Base-by-base conservation (phyloP, 345 rosid species). In the Leavenworthia alabamica region DNA sequence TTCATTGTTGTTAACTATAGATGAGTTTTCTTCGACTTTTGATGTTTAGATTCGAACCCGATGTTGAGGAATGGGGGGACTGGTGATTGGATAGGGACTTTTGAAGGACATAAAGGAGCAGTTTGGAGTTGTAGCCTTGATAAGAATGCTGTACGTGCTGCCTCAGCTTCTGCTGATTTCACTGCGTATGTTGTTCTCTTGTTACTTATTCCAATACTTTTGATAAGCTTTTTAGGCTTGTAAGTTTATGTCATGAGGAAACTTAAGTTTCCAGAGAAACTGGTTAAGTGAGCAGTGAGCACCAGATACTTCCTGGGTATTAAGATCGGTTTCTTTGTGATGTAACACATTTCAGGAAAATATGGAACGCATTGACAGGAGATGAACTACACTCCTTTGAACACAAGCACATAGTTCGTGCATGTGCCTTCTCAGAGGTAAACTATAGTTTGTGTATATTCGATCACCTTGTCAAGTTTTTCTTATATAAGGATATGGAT, bases 41-140 rank as follows among this genome's bases (percentile, higher is more conserved):
- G 64, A 27, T 60, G 11, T 65, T 52, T 71, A 94, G 99, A 94
- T 81, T 86, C 96, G 47, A 90, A 74, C 44, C 99, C 97, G 22
- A 90, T 94, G 99, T 67, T 94, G 81, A 88, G 99, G 77, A 94
- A 94, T 74, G 99, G 97, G 57, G 99, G 90, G 84, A 94, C 96
- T 52, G 99, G 97, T 57, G 99, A 94, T 40, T 94, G 97, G 99
- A 84, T 94, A 40, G 97, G 97, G 36, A 94, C 99, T 27, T 94
- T 94, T 82, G 95, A 86, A 77, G 99, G 99, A 36, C 97, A 94
- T 40, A 94, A 94, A 67, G 97, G 99, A 68, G 97, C 95, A 10
- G 97, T 94, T 55, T 94, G 99, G 99, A 90, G 99, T 69, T 88
- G 92, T 56, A 80, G 90, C 76, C 77, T 94, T 62, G 97, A 94